A percentile compares a stretch with the other conserved stretches of the same genome.
These are phyloP conservation scores for Quercus bicolor DNA, from an alignment of 306 rosid species.

Conservation along the genomic window DNA sequence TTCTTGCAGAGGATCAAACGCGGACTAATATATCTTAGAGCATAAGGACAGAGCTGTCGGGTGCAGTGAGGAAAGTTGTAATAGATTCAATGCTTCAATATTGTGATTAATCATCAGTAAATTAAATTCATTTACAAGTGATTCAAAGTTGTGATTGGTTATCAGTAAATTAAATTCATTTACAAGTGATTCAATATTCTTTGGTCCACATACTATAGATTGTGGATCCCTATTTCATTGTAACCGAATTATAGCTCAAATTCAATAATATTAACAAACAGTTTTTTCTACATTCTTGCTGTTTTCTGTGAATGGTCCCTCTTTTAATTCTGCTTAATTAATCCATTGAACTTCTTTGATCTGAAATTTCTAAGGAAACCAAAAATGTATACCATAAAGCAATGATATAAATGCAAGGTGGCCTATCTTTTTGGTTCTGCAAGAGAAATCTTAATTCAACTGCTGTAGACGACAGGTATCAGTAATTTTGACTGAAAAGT, in stretches of 20 bases:
- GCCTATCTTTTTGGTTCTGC: no score
- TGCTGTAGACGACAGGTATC: no score
- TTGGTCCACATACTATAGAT: slow-evolving; percentile 39
- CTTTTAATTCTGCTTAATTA: background rate
- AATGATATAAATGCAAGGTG: background rate
- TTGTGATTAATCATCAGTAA: slow-evolving; percentile 15
- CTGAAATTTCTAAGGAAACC: background rate
- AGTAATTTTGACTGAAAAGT: no score
- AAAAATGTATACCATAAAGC: background rate
- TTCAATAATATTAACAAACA: background rate
- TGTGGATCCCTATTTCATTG: slow-evolving; percentile 26
- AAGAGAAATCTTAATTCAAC: no score
- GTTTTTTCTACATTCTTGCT: background rate
- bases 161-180: slow-evolving; percentile 30
- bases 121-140: slow-evolving; percentile 34
- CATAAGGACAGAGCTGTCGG: slow-evolving; percentile 68
- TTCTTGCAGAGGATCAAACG: slow-evolving; percentile 71
- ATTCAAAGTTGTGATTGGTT: slow-evolving; percentile 19
- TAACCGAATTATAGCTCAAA: background rate
- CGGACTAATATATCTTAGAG: slow-evolving; percentile 58
- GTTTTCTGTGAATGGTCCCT: background rate
- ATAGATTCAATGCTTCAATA: slow-evolving; percentile 1
- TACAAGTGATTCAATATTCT: slow-evolving; percentile 52
- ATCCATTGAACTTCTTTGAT: background rate
- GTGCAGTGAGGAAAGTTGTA: slow-evolving; percentile 38